Evolutionary conservation across 139 green algal genomes (phyloP).

Genomic region (Dunaliella sp.): DNA sequence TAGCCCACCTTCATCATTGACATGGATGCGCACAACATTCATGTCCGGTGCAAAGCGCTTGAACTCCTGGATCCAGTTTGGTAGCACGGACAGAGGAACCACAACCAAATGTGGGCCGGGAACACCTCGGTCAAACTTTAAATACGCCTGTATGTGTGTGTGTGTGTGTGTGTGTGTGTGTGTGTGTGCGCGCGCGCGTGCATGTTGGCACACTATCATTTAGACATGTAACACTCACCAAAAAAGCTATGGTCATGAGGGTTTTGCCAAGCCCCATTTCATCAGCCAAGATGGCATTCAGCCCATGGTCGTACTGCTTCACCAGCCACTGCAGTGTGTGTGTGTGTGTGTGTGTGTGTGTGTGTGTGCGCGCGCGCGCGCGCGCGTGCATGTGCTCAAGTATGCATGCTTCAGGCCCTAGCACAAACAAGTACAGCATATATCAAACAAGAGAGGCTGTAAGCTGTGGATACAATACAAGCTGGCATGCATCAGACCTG

Average conservation of each 20-base stretch:
- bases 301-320: slow-evolving; percentile 62
- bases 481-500: too few species aligned
- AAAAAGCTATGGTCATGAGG: slow-evolving; percentile 71
- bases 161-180: neutral
- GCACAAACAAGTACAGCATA: slow-evolving; percentile 52
- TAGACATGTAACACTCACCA: slow-evolving; percentile 32
- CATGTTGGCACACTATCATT: too few species aligned
- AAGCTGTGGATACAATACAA: too few species aligned
- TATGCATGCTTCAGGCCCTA: too few species aligned
- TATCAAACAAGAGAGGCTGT: neutral
- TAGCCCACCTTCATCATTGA: slow-evolving; percentile 33
- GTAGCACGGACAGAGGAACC: slow-evolving; percentile 66
- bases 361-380: too few species aligned
- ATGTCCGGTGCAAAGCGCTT: slow-evolving; percentile 55
- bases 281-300: slow-evolving; percentile 93
- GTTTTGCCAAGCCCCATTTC: slow-evolving; percentile 85
- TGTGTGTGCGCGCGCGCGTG: neutral
- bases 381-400: too few species aligned
- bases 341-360: too few species aligned
- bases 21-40: slow-evolving; percentile 58
- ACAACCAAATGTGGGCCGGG: slow-evolving; percentile 86
- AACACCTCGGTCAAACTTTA: slow-evolving; percentile 56
- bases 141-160: slow-evolving; percentile 30
- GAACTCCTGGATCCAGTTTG: slow-evolving; percentile 39
- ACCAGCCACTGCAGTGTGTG: slow-evolving; percentile 91